Base-by-base conservation (phyloP, 371 early-diverging fungal genomes). In the Mortierella sp. region DNA sequence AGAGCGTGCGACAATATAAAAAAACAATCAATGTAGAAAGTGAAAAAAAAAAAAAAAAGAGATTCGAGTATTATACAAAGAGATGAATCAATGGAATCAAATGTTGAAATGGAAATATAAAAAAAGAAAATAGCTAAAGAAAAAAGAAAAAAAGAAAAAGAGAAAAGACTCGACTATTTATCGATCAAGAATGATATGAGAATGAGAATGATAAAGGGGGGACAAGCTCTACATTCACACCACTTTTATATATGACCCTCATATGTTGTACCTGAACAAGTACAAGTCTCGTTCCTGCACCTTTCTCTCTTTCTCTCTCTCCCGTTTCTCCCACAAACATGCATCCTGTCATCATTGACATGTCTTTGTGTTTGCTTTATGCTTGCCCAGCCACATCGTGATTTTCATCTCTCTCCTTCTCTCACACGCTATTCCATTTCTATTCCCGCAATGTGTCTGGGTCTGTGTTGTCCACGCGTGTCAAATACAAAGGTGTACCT, bases 21-120 rank as follows among this genome's bases (percentile, higher is more conserved):
- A 54, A 31, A 29, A 43, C 4, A 12, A 49, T n/a, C n/a, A 53
- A 54, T 45, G 60, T 29, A 62, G 68, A 22, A 56, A 57, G 34
- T 42, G 37, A n/a, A 67, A 28, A 40, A 37, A 54, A 31, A 66
- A 64, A n/a, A 62, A 47, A 22, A 37, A 32, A 26, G 23, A 19
- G 22, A 17, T 13, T 26, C 12, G 17, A 55, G 31, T 19, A 55
- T 55, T 12, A 54, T 22, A 37, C 43, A 34, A 42, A 32, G 53
- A 31, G 42, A 22, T 37, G 12, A 49, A 23, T 69, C 42, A 35
- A 31, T 15, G 26, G n/a, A n/a, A 34, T 10, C 22, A 62, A 56
- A 32, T 53, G 59, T 28, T 60, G 49, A 29, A 58, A 66, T 23
- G 68, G 71, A 64, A 40, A 51, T 57, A 57, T 64, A 56, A 49